phyloP scores from a whole-genome alignment of 257 asterid genomes.

The Euphrasia confusa region DNA sequence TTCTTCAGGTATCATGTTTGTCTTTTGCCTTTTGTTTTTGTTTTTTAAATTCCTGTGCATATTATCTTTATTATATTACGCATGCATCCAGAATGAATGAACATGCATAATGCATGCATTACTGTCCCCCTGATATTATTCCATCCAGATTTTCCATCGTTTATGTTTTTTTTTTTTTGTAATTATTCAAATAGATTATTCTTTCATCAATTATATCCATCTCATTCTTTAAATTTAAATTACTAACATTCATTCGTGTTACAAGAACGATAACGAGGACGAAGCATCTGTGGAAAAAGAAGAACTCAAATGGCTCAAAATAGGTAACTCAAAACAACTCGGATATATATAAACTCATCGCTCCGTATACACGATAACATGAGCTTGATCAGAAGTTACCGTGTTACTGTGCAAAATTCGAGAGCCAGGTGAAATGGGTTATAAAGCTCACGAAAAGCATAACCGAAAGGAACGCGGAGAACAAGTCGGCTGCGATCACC shows the following conservation, averaged over 20 bases:
- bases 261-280: slow-evolving; percentile 27
- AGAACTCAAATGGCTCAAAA: slow-evolving; percentile 57
- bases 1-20: slow-evolving; percentile 20
- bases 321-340: too few species aligned
- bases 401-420: slow-evolving; percentile 58
- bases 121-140: not conserved
- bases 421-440: slow-evolving; percentile 46
- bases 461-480: slow-evolving; percentile 52
- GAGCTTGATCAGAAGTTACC: too few species aligned
- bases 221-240: too few species aligned
- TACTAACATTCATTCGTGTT: not conserved
- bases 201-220: too few species aligned
- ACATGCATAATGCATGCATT: too few species aligned
- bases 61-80: not conserved
- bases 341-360: too few species aligned
- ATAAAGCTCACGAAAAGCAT: slow-evolving; percentile 49
- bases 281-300: slow-evolving; percentile 52
- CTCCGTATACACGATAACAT: too few species aligned
- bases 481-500: slow-evolving; percentile 46
- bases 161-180: too few species aligned
- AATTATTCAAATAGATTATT: too few species aligned
- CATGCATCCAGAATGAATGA: too few species aligned
- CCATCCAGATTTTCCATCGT: too few species aligned
- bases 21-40: too few species aligned
- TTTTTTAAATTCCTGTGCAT: not conserved